Base-by-base conservation (phyloP, 208 protist species). In the Leishmania martiniquensis region DNA sequence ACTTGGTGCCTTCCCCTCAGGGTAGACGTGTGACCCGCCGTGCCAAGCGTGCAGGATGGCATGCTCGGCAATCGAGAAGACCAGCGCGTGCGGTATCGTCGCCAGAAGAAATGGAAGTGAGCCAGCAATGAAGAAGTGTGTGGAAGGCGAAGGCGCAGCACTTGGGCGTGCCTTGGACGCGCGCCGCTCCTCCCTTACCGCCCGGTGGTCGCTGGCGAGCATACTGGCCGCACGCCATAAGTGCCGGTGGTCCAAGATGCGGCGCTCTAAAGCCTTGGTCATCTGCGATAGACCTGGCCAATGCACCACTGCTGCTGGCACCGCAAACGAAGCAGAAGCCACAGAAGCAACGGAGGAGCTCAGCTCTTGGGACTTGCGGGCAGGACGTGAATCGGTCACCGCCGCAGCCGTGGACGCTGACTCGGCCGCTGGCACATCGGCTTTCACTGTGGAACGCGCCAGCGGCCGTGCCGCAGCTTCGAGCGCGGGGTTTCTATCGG, bases 41-140 rank as follows among this genome's bases (percentile, higher is more conserved):
- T 60, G 39, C 76, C 76, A 79, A 42, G 76, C 54, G 29, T 79
- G 76, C 7, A 62, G 65, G 34, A 79, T 71, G 17, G 76, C 65
- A 22, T 79, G 54, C 55, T 79, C 67, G 10, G 57, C 76, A 7
- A 79, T 25, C 15, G 49, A 37, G 10, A 25, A 79, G 15, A 79
- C 4, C 0, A 79, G 32, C 2, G 67, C 55, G n/a, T 55, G 67
- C n/a, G 67, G 67, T 37, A 72, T 20, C 3, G 45, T 34, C 25
- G 67, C 67, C 45, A 72, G 45, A 54, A 55, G 7, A 68, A 73
- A 22, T 32, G 51, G 67, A 22, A 66, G 44, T 37, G 54, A 32
- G 55, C 54, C 45, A 6, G 15, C 39, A 15, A 5, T 15, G 22
- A 42, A 32, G 34, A 68, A 49, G 0, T 5, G 22, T 13, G 34